phyloP scores from a whole-genome alignment of 768 basidiomycete species.

The Guyanaporus albipodus region DNA sequence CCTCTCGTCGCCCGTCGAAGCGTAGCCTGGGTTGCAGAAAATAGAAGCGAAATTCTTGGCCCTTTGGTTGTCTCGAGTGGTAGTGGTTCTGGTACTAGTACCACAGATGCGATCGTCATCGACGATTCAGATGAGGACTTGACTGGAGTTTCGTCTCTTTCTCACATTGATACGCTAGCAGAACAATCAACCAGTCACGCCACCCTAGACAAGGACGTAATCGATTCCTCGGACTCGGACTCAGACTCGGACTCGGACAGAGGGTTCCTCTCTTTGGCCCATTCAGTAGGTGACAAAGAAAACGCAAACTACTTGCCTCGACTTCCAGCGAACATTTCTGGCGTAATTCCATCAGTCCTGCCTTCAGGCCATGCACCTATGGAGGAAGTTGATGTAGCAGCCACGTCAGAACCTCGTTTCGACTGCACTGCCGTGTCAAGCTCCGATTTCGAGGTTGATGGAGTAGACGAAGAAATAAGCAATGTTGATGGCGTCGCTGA shows the following conservation, averaged over 20 bases:
- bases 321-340: neutral
- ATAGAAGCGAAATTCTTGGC: neutral
- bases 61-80: neutral
- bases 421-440: neutral
- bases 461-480: neutral
- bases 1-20: neutral
- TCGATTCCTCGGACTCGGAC: slow-evolving; percentile 9
- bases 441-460: slow-evolving; percentile 9
- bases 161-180: neutral
- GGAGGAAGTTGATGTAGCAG: neutral
- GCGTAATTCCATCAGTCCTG: neutral
- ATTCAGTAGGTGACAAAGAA: neutral
- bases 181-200: neutral
- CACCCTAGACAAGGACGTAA: neutral
- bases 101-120: slow-evolving; percentile 20
- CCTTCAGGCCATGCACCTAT: neutral
- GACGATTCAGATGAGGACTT: slow-evolving; percentile 21
- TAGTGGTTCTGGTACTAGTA: slow-evolving; percentile 9
- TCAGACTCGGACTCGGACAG: slow-evolving; percentile 13
- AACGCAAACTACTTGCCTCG: neutral
- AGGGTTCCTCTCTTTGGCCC: slow-evolving; percentile 8
- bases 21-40: neutral
- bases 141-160: neutral
- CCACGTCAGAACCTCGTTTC: neutral
- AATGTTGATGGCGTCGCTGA: neutral